Conservation (phyloP, 805 yeast genomes). For the Starmerella apicola region DNA sequence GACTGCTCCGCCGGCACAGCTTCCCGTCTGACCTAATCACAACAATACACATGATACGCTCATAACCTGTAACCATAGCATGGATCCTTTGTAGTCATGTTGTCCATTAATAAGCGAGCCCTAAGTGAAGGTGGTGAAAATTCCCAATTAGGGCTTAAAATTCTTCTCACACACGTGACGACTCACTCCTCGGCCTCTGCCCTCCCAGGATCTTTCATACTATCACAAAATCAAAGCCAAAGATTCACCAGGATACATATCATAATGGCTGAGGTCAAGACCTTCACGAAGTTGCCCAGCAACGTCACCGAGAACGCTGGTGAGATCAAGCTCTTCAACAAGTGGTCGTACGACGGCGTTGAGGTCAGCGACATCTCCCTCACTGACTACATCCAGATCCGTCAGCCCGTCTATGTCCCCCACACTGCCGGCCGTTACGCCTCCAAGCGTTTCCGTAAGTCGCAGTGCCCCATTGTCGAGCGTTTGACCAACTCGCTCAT, state of each 20-base stretch:
- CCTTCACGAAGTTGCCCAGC: slow-evolving; percentile 94
- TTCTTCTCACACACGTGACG: slow-evolving; percentile 9
- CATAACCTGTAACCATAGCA: too few species aligned
- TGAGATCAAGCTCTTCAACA: slow-evolving; percentile 97
- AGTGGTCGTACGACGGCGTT: slow-evolving; percentile 97
- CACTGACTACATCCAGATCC: slow-evolving; percentile 96
- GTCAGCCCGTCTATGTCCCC: slow-evolving; percentile 93
- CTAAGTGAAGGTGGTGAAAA: too few species aligned
- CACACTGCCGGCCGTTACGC: slow-evolving; percentile 99
- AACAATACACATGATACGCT: too few species aligned
- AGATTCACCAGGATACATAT: slow-evolving; percentile 3
- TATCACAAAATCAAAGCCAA: background rate
- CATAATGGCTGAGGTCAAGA: slow-evolving; percentile 53
- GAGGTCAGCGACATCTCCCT: slow-evolving; percentile 96
- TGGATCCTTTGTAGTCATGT: too few species aligned
- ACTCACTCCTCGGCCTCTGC: slow-evolving; percentile 5
- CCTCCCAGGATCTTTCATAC: slow-evolving; percentile 2
- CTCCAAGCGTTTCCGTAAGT: slow-evolving; percentile 98
- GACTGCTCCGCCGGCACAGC: too few species aligned
- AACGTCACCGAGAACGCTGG: slow-evolving; percentile 92
- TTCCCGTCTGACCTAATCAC: too few species aligned
- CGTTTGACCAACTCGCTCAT: slow-evolving; percentile 98
- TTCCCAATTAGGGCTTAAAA: too few species aligned
- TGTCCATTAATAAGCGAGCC: too few species aligned
- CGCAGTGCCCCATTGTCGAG: slow-evolving; percentile 98